Evolutionary conservation across 495 filamentous ascomycete species (phyloP), one percentile per base, ranked within the genome.

Genomic region (Aspergillus incahuasiensis): DNA sequence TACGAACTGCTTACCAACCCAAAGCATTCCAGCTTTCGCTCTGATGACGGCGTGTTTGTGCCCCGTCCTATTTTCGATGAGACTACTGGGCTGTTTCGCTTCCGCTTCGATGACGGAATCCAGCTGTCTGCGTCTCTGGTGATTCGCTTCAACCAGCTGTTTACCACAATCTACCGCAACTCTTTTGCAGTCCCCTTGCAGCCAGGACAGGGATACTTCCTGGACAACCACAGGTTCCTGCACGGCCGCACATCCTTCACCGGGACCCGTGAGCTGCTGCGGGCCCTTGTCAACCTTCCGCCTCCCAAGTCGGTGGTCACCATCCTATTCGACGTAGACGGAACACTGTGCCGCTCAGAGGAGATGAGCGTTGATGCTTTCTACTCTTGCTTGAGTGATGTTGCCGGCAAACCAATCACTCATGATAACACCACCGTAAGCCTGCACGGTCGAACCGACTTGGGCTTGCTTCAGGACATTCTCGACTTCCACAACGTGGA

Each of bases 291-390:
- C 18, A 49, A 53, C 18, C 32, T 54, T 20, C 56, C 43, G 6
- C 35, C 49, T 21, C 49, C 50, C 19, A 51, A 54, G 25, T 35
- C 44, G 4, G 45, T 43, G 19, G 45, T 54, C 15, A 49, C 51
- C 19, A 48, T 58, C 8, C 12, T 58, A 12, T 58, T 58, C 15
- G 56, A 58, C 16, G 48, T 58, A 19, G 56, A 58, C 19, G 56
- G 56, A 35, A 58, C 56, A n/a, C 56, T 58, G 9, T 58, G 56
- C 28, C 56, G 56, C 49, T 58, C 56, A 11, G 56, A 58, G 39
- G 56, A 58, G 19, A 22, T 58, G 44, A 58, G 56, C n/a, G 46
- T 58, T 12, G 56, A 58, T 38, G 56, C 56, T 5, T 58, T 54
- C 22, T 58, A 54, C 32, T 48, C 56, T 4, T 58, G 56, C n/a